Evolutionary conservation across 2,329 filamentous ascomycete species (phyloP).

Genomic region (Aspergillus ustus): DNA sequence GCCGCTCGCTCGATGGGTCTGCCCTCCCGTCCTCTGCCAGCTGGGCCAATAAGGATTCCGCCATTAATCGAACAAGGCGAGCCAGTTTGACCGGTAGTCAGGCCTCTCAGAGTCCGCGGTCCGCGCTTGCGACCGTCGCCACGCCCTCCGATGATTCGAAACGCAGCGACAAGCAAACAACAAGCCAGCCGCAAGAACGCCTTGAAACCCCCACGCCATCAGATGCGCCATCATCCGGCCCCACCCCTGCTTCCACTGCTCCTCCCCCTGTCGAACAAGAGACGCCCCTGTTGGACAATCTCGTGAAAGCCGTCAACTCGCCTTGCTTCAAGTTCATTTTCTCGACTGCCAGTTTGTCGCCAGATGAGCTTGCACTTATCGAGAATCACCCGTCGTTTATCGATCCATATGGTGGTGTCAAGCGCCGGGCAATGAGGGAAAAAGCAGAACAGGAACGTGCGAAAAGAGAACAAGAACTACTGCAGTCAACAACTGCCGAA

Average conservation of each 20-base stretch:
- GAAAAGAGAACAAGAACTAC: slow-evolving; percentile 58
- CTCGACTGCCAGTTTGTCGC: slow-evolving; percentile 50
- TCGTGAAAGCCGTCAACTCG: slow-evolving; percentile 54
- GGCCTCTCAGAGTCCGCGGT: slow-evolving; percentile 79
- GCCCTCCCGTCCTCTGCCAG: slow-evolving; percentile 92
- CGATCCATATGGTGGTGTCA: slow-evolving; percentile 79
- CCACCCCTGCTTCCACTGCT: slow-evolving; percentile 26
- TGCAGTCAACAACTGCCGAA: slow-evolving; percentile 56
- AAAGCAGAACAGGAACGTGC: slow-evolving; percentile 66
- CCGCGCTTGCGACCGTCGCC: slow-evolving; percentile 50
- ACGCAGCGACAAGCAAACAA: slow-evolving; percentile 37
- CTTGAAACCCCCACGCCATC: slow-evolving; percentile 32
- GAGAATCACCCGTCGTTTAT: slow-evolving; percentile 76
- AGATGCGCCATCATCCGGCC: slow-evolving; percentile 25
- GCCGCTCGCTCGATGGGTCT: slow-evolving; percentile 73
- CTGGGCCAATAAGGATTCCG: slow-evolving; percentile 76
- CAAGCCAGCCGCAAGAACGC: slow-evolving; percentile 28
- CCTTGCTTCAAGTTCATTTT: slow-evolving; percentile 60
- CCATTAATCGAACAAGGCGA: slow-evolving; percentile 68
- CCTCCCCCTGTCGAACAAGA: slow-evolving; percentile 30
- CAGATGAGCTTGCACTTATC: slow-evolving; percentile 57
- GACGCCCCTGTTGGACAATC: slow-evolving; percentile 41
- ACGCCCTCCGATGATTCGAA: slow-evolving; percentile 42
- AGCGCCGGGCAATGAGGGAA: slow-evolving; percentile 76
- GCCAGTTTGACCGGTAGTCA: slow-evolving; percentile 80